Evolutionary conservation across 1,284 basidiomycete genomes (phyloP).

Genomic region (Boletus sp.): DNA sequence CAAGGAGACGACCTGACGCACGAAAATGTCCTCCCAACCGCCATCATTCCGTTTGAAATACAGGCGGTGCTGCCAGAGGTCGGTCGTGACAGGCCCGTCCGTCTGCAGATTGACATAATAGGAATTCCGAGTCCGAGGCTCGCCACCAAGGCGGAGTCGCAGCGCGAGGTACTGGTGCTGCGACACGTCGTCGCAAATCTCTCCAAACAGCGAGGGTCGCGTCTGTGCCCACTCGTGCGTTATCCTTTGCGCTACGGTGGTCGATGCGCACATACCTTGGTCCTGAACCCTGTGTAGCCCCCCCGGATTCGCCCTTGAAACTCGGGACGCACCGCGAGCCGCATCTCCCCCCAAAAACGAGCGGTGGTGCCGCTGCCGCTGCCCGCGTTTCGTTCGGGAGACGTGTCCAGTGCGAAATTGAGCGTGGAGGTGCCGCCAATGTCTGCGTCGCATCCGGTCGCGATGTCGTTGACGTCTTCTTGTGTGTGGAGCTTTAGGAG

Average conservation of each 20-base stretch:
- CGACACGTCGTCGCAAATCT: constrained; percentile 76
- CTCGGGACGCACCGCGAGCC: constrained; percentile 57
- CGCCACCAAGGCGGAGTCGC: constrained; percentile 68
- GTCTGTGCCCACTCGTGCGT: no score
- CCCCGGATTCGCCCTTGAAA: constrained; percentile 60
- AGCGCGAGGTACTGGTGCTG: constrained; percentile 75
- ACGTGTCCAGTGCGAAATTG: constrained; percentile 58
- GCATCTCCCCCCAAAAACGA: constrained; percentile 75
- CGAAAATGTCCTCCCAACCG: constrained; percentile 82
- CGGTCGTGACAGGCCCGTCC: constrained; percentile 69
- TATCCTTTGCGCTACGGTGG: no score
- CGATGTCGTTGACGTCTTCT: constrained; percentile 58
- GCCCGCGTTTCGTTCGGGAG: constrained; percentile 37
- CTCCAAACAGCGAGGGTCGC: constrained; percentile 76
- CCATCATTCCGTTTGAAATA: constrained; percentile 70
- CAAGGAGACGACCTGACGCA: no score
- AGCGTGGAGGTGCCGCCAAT: constrained; percentile 82
- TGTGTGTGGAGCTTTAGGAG: constrained; percentile 61
- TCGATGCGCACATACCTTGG: constrained; percentile 47
- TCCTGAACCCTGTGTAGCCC: constrained; percentile 84
- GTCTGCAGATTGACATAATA: constrained; percentile 91
- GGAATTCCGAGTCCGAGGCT: constrained; percentile 65
- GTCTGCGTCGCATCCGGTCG: constrained; percentile 78
- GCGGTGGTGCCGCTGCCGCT: constrained; percentile 47
- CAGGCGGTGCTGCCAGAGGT: constrained; percentile 87